Base-by-base conservation (phyloP, 495 filamentous ascomycete species). In the Clohesyomyces aquaticus region DNA sequence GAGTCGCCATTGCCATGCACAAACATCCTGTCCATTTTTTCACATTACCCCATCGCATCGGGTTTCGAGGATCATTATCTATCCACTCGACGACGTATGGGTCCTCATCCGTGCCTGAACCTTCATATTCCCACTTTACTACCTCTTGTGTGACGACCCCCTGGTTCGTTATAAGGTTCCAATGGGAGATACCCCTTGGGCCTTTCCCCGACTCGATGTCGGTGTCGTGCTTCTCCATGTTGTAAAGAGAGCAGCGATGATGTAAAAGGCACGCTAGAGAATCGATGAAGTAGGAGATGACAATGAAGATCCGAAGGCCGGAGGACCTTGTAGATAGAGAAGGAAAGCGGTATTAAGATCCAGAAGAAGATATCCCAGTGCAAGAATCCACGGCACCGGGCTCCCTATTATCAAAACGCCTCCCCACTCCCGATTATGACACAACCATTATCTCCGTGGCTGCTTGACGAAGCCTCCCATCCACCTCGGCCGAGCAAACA, bases 41-140 rank as follows among this genome's bases (percentile, higher is more conserved):
- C 21, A 63, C 59, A 2, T 68, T 49, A 26, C 80, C 70, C 69
- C 87, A 92, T n/a, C 74, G 75, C 82, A 90, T 85, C 2, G 90
- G 87, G 71, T 93, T 89, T 58, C 85, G 81, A 2, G 82, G 81
- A 70, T 95, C 91, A 25, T 87, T 70, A 16, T 85, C 83, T 2
- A 93, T 82, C 78, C 87, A 94, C 60, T 87, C 84, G 65, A 93
- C 87, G 11, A 86, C 72, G 66, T 86, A 93, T 0, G 91, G 91
- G 46, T 90, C 85, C 11, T 88, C 86, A 23, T 82, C 77, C 12
- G 89, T 93, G 59, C 91, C 91, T 2, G 81, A 78, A 14, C 91
- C 90, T 38, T 78, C 71, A 69, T 91, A 93, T 4, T 77, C 68
- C 56, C 58, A 80, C 50, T 85, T 80, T 58, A 83, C 70, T 14